Evolutionary conservation across 2,329 filamentous ascomycete species (phyloP).

Genomic region (Drechslera avenae): DNA sequence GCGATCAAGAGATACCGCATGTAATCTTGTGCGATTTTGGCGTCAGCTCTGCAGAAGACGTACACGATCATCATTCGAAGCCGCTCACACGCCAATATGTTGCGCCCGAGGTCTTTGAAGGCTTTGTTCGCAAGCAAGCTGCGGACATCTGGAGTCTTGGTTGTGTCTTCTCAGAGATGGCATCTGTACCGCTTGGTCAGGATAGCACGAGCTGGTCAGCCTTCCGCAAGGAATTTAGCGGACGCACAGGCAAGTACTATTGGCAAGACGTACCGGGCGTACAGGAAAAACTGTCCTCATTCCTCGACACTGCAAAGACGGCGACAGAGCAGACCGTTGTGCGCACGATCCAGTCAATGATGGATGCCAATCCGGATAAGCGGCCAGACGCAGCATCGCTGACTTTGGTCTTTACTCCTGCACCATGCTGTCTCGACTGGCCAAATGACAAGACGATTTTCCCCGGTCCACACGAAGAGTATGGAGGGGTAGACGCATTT

Average conservation of each 20-base stretch:
- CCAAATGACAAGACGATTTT: slow-evolving; percentile 40
- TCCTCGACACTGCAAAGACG: slow-evolving; percentile 27
- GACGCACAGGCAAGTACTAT: slow-evolving; percentile 42
- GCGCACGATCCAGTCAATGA: slow-evolving; percentile 40
- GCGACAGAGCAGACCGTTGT: slow-evolving; percentile 32
- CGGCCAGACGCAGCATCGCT: slow-evolving; percentile 40
- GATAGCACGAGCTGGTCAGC: slow-evolving; percentile 30
- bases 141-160: slow-evolving; percentile 92
- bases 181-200: slow-evolving; percentile 46
- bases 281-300: slow-evolving; percentile 32
- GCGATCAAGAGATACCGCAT: slow-evolving; percentile 38
- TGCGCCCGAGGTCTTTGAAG: slow-evolving; percentile 43
- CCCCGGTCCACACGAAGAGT: slow-evolving; percentile 42
- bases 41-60: slow-evolving; percentile 39
- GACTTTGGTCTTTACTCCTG: slow-evolving; percentile 42
- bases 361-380: slow-evolving; percentile 33
- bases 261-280: slow-evolving; percentile 42
- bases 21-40: slow-evolving; percentile 48
- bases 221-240: slow-evolving; percentile 38
- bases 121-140: slow-evolving; percentile 35
- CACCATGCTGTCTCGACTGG: slow-evolving; percentile 47
- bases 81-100: slow-evolving; percentile 43
- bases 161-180: slow-evolving; percentile 97
- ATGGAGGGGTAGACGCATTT: slow-evolving; percentile 32
- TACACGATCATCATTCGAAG: slow-evolving; percentile 21